Conservation (phyloP, 2,329 filamentous ascomycete genomes). For the Hymenoscyphus infarciens region DNA sequence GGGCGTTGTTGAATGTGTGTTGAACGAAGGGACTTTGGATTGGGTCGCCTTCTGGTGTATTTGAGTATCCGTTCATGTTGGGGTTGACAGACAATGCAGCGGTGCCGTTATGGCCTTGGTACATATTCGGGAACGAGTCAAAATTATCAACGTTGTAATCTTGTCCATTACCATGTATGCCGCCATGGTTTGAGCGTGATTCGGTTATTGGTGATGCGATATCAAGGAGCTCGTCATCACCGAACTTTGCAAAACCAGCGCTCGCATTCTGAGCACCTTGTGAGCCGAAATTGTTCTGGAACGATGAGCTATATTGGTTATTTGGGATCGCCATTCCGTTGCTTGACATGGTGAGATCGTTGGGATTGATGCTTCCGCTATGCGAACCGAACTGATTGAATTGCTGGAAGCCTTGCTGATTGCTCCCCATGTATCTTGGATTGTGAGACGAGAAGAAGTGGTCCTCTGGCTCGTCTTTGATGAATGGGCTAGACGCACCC, state of each 20-base stretch:
- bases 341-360: slow-evolving; percentile 73
- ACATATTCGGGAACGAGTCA: slow-evolving; percentile 52
- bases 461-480: slow-evolving; percentile 66
- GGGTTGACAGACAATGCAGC: slow-evolving; percentile 59
- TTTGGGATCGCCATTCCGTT: slow-evolving; percentile 43
- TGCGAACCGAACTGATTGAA: slow-evolving; percentile 37
- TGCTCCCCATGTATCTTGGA: slow-evolving; percentile 32
- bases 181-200: slow-evolving; percentile 39
- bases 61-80: slow-evolving; percentile 75
- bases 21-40: slow-evolving; percentile 87
- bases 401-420: slow-evolving; percentile 41
- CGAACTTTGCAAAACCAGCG: slow-evolving; percentile 75
- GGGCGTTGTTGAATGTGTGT: slow-evolving; percentile 68
- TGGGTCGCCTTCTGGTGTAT: slow-evolving; percentile 85
- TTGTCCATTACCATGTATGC: slow-evolving; percentile 51
- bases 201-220: slow-evolving; percentile 51
- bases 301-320: slow-evolving; percentile 51
- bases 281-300: slow-evolving; percentile 57
- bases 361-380: slow-evolving; percentile 71
- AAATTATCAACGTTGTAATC: slow-evolving; percentile 55
- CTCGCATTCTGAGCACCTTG: slow-evolving; percentile 51
- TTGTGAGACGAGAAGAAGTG: slow-evolving; percentile 44
- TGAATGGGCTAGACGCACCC: slow-evolving; percentile 50
- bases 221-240: slow-evolving; percentile 85
- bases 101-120: slow-evolving; percentile 52